Conservation (phyloP, 257 asterid genomes). For the Forsythia suspensa region DNA sequence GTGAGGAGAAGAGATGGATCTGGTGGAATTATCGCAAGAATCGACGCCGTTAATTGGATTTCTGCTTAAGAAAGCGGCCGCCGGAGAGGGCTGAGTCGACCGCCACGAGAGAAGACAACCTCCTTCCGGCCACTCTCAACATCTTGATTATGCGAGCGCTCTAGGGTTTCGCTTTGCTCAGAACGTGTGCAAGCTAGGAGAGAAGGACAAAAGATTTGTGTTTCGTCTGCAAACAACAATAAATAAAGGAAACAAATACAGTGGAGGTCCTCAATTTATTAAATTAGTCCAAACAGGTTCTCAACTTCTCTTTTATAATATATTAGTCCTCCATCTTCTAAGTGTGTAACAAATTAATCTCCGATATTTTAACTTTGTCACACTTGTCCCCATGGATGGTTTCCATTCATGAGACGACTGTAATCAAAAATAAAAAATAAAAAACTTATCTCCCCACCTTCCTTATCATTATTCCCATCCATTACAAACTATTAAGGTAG, state of each 20-base stretch:
- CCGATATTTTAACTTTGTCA: not conserved
- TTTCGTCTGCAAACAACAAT: not conserved
- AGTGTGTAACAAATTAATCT: not conserved
- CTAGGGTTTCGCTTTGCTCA: not conserved
- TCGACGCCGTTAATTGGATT: conserved; percentile 35
- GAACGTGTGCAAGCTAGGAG: not conserved
- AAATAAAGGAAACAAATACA: not conserved
- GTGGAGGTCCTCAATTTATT: not conserved
- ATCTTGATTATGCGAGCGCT: conserved; percentile 22
- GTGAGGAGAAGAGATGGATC: conserved; percentile 33
- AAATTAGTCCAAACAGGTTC: not conserved
- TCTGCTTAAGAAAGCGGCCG: conserved; percentile 38
- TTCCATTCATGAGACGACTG: no score
- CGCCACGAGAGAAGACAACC: conserved; percentile 56
- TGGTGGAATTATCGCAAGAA: conserved; percentile 34
- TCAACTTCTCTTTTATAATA: not conserved
- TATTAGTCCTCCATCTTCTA: not conserved
- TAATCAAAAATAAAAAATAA: no score
- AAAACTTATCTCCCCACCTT: no score
- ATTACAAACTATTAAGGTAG: no score
- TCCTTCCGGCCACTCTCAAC: conserved; percentile 71
- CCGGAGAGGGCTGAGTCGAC: conserved; percentile 39
- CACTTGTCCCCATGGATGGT: not conserved
- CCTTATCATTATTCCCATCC: no score
- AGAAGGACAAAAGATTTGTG: not conserved